Evolutionary conservation across 192 early-diverging fungal species (phyloP).

Genomic region (Spizellomyces punctatus): DNA sequence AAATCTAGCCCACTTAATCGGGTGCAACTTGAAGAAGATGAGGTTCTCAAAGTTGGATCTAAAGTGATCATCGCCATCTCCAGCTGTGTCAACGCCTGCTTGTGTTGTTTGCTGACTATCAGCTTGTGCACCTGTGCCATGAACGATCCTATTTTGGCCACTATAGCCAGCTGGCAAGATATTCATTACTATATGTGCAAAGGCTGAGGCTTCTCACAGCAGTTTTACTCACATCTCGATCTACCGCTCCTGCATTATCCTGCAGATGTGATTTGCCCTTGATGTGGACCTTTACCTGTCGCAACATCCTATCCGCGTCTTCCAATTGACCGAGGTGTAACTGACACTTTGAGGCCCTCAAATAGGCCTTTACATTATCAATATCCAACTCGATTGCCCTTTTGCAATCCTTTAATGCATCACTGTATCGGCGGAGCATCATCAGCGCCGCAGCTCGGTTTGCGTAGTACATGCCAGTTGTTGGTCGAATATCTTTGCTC

Average conservation of each 20-base stretch:
- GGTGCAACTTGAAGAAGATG: neutral
- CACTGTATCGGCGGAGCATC: slow-evolving; percentile 64
- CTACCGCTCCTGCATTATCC: neutral
- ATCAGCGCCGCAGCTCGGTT: slow-evolving; percentile 82
- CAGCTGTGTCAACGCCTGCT: slow-evolving; percentile 30
- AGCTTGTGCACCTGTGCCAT: slow-evolving; percentile 14
- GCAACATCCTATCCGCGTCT: slow-evolving; percentile 49
- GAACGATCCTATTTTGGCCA: slow-evolving; percentile 22
- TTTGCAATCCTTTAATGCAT: slow-evolving; percentile 67
- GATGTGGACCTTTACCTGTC: slow-evolving; percentile 33
- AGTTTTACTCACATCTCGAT: slow-evolving; percentile 3
- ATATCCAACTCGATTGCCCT: slow-evolving; percentile 62
- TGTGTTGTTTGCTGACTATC: slow-evolving; percentile 18
- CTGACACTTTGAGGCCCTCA: slow-evolving; percentile 74
- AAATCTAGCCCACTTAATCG: slow-evolving; percentile 19
- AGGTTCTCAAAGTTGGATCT: slow-evolving; percentile 36
- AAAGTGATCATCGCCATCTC: slow-evolving; percentile 48
- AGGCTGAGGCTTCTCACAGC: neutral
- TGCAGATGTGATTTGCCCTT: slow-evolving; percentile 1
- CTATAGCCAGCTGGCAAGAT: slow-evolving; percentile 19
- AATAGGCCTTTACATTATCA: slow-evolving; percentile 61
- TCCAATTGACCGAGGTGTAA: slow-evolving; percentile 68
- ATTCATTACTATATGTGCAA: neutral
- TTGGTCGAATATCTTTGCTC: slow-evolving; percentile 53
- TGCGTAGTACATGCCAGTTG: slow-evolving; percentile 65